These are phyloP conservation scores for Colletotrichum sublineola DNA, from an alignment of 2,329 filamentous ascomycete species.

Conservation along the genomic window DNA sequence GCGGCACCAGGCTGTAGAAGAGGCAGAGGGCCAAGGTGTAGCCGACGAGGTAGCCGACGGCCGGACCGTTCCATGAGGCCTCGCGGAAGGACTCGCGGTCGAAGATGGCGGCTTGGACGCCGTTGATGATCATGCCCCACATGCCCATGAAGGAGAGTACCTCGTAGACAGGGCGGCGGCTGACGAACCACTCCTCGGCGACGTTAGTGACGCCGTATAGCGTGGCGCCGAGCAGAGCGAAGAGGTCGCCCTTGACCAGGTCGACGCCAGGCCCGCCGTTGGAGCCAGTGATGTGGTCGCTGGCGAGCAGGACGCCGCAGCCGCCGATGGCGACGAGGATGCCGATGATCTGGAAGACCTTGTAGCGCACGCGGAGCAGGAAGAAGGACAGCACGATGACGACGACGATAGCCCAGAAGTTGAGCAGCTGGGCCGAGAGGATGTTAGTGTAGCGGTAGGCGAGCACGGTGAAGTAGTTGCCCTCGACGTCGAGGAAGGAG, in stretches of 20 bases:
- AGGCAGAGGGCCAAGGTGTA: constrained; percentile 86
- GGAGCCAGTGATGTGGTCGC: constrained; percentile 84
- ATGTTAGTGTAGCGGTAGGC: constrained; percentile 95
- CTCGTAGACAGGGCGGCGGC: constrained; percentile 88
- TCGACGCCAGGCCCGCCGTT: constrained; percentile 78
- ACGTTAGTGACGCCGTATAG: constrained; percentile 94
- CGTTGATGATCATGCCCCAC: constrained; percentile 92
- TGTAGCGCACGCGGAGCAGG: constrained; percentile 90
- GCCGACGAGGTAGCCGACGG: constrained; percentile 87
- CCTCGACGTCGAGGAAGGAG: constrained; percentile 92
- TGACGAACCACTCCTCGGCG: constrained; percentile 94
- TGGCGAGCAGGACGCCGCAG: constrained; percentile 87
- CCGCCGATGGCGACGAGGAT: constrained; percentile 94
- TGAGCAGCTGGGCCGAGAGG: constrained; percentile 92
- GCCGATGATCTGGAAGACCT: constrained; percentile 84
- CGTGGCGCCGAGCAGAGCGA: constrained; percentile 88
- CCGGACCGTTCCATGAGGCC: constrained; percentile 74
- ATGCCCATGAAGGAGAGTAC: constrained; percentile 92
- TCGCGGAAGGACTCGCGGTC: constrained; percentile 79
- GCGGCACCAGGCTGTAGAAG: constrained; percentile 90
- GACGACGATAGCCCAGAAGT: constrained; percentile 98
- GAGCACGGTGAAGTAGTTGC: constrained; percentile 97
- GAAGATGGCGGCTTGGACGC: constrained; percentile 90
- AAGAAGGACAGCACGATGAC: constrained; percentile 88
- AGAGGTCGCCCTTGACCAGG: constrained; percentile 91